A percentile compares a stretch with the other conserved stretches of the same genome.
phyloP scores from a whole-genome alignment of 306 rosid genomes.

The Abrus pulchellus region DNA sequence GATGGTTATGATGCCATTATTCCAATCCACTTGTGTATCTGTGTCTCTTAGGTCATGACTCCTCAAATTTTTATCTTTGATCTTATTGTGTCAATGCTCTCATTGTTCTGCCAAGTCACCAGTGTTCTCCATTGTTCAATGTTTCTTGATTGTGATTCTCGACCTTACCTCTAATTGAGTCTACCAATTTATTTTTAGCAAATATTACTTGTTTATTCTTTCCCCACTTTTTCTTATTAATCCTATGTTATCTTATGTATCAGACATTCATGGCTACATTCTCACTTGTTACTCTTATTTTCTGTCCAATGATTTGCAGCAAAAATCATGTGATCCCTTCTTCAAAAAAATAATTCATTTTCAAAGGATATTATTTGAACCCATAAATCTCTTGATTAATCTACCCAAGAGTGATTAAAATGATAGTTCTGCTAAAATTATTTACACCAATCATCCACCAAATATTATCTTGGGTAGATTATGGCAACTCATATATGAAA shows the following conservation, averaged over 20 bases:
- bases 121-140: neutral
- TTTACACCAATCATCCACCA: constrained; percentile 21
- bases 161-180: constrained; percentile 3
- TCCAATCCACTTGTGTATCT: neutral
- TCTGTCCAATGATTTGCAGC: neutral
- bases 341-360: neutral
- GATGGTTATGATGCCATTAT: neutral
- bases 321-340: neutral
- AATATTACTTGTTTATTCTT: neutral
- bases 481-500: neutral
- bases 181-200: neutral
- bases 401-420: neutral
- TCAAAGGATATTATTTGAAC: constrained; percentile 13
- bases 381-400: neutral
- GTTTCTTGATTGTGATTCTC: neutral
- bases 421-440: neutral
- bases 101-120: neutral
- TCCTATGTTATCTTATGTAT: neutral
- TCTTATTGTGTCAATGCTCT: constrained; percentile 1
- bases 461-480: constrained; percentile 8
- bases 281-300: constrained; percentile 19
- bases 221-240: neutral
- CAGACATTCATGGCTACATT: neutral
- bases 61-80: neutral
- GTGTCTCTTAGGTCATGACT: neutral